Base-by-base conservation (phyloP, 2,329 filamentous ascomycete genomes). In the Coleophoma crateriformis region DNA sequence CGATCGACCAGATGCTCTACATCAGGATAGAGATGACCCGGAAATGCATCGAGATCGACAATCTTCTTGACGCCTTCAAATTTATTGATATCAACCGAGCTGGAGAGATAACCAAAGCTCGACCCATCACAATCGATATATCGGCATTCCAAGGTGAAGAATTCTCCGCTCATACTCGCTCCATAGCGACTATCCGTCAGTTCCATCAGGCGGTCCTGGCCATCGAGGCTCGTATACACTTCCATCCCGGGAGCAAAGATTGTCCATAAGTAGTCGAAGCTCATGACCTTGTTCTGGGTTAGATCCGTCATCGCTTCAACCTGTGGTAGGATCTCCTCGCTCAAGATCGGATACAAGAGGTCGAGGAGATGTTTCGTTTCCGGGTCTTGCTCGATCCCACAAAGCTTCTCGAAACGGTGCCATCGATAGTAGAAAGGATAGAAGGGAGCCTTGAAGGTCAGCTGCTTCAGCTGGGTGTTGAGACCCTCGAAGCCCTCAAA, bases 201-300 rank as follows among this genome's bases (percentile, higher is more conserved):
- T 45, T 20, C 33, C 1, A 54, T 13, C 14, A 54, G 44, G 12
- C 51, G 49, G 37, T 56, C 54, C 22, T 54, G 52, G 27, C 52
- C 20, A 48, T 50, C 45, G 57, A 56, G 35, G 37, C 51, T n/a
- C 17, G 47, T 53, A 41, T 61, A 53, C 2, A 52, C 42, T 22
- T 54, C 56, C 45, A 45, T 59, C 45, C 48, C 54, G 13, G 54
- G 54, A 3, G 47, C 33, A 46, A 56, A 56, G 13, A 56, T 51
- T 11, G 69, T 72, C 71, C 71, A 75, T 2, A 75, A 60, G 41
- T 68, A 61, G 15, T 69, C 62, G 50, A 69, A 74, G 3, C 64
- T 69, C 59, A 71, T 69, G 35, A 71, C 66, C 7, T 61, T 58
- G 50, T 71, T 68, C 43, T 58, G 64, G 38, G 64, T 64, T 59